Percentiles rank a stretch among this genome's conserved stretches.
phyloP scores from a whole-genome alignment of 2,329 filamentous ascomycete genomes.

The Chrysoporthe cubensis region DNA sequence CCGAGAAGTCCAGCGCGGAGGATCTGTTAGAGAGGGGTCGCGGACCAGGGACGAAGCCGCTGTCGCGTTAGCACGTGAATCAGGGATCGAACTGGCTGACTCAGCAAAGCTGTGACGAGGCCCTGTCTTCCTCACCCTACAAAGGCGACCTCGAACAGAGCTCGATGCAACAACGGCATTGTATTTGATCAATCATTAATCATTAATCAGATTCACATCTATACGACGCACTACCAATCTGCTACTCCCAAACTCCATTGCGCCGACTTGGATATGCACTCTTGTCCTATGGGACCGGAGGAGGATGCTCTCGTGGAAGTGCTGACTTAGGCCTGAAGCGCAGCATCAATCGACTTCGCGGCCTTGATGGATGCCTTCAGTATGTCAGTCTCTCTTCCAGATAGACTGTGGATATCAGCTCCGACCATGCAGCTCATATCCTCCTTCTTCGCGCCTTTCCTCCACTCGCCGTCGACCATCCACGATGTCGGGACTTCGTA shows the following conservation, averaged over 20 bases:
- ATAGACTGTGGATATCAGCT: conserved; percentile 15
- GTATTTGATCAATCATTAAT: neutral
- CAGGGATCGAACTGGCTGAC: neutral
- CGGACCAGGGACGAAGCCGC: neutral
- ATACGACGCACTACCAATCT: neutral
- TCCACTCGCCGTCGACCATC: conserved; percentile 47
- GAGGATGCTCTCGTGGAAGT: neutral
- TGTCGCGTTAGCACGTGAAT: conserved; percentile 9
- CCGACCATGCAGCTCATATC: conserved; percentile 45
- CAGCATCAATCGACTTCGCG: conserved; percentile 30
- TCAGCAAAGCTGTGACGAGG: neutral
- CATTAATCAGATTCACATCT: no score
- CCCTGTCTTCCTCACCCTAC: neutral
- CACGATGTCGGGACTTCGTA: conserved; percentile 44
- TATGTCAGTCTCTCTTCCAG: conserved; percentile 14
- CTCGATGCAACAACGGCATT: neutral
- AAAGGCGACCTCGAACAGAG: neutral
- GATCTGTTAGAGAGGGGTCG: neutral
- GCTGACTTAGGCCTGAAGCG: conserved; percentile 3
- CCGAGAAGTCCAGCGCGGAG: neutral
- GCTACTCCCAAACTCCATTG: neutral
- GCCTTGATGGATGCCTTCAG: conserved; percentile 30
- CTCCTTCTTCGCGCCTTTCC: conserved; percentile 39
- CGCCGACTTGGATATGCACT: neutral
- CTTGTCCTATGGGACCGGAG: neutral